Evolutionary conservation across 2,329 filamentous ascomycete species (phyloP).

Genomic region (Fusarium subglutinans): DNA sequence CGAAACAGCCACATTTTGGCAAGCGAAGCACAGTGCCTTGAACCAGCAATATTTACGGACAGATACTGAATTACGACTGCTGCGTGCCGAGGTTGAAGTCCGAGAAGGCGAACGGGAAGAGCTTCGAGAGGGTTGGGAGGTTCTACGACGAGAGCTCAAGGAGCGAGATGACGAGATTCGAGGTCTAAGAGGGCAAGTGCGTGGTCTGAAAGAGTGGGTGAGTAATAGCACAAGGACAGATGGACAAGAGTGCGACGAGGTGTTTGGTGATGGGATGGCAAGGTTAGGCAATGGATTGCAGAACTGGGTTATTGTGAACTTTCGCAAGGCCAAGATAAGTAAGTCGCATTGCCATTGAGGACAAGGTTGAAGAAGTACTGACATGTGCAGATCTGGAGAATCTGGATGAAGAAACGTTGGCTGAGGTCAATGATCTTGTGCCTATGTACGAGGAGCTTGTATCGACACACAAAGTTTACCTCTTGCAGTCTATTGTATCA

Average conservation of each 20-base stretch:
- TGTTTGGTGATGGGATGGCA: constrained; percentile 69
- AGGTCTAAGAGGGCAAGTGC: constrained; percentile 66
- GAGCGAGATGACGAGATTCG: constrained; percentile 66
- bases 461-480: constrained; percentile 64
- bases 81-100: constrained; percentile 60
- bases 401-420: constrained; percentile 52
- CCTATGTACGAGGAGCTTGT: constrained; percentile 67
- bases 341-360: constrained; percentile 27
- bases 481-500: constrained; percentile 71
- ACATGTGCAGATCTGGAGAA: constrained; percentile 53
- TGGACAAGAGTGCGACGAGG: constrained; percentile 71
- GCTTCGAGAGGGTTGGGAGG: constrained; percentile 60
- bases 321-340: constrained; percentile 69
- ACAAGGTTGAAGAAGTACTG: background rate
- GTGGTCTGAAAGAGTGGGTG: constrained; percentile 76
- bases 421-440: constrained; percentile 59
- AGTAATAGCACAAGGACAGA: constrained; percentile 71
- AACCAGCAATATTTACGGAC: constrained; percentile 62
- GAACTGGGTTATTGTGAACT: constrained; percentile 79
- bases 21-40: constrained; percentile 62
- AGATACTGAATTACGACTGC: constrained; percentile 62
- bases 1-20: constrained; percentile 67
- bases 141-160: constrained; percentile 56
- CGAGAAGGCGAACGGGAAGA: constrained; percentile 59
- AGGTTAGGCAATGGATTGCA: constrained; percentile 73